A percentile compares a stretch with the other conserved stretches of the same genome.
phyloP scores from a whole-genome alignment of 495 filamentous ascomycete genomes.

The Penicillium soppii region DNA sequence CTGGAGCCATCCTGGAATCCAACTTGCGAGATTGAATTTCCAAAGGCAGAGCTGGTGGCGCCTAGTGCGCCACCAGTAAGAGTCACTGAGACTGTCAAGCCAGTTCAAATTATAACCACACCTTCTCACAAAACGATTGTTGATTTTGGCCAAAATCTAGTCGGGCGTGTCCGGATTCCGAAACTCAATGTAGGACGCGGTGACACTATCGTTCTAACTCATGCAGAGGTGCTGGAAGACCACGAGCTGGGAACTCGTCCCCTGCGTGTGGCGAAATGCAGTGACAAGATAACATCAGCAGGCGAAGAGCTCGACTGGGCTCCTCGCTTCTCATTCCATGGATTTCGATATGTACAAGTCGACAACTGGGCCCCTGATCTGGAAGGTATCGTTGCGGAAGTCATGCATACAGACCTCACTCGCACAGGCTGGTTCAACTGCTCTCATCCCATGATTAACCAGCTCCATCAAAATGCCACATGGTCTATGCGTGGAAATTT shows the following conservation, averaged over 20 bases:
- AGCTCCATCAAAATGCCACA: constrained; percentile 48
- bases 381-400: constrained; percentile 39
- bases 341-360: constrained; percentile 55
- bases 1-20: constrained; percentile 17
- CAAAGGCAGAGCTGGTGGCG: constrained; percentile 27
- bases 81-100: constrained; percentile 35
- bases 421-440: constrained; percentile 47
- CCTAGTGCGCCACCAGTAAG: constrained; percentile 46
- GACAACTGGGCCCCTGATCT: constrained; percentile 41
- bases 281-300: constrained; percentile 38
- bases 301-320: constrained; percentile 23
- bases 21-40: constrained; percentile 18
- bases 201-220: constrained; percentile 30
- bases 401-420: constrained; percentile 52
- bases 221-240: constrained; percentile 54
- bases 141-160: constrained; percentile 59
- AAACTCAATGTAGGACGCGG: constrained; percentile 32
- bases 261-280: constrained; percentile 44
- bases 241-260: constrained; percentile 51
- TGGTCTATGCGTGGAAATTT: constrained; percentile 60
- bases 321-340: constrained; percentile 54
- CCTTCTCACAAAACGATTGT: constrained; percentile 47
- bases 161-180: constrained; percentile 45
- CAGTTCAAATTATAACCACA: constrained; percentile 39
- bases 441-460: constrained; percentile 47